phyloP scores from a whole-genome alignment of 805 yeast species.

The Lipomyces mesembrius region DNA sequence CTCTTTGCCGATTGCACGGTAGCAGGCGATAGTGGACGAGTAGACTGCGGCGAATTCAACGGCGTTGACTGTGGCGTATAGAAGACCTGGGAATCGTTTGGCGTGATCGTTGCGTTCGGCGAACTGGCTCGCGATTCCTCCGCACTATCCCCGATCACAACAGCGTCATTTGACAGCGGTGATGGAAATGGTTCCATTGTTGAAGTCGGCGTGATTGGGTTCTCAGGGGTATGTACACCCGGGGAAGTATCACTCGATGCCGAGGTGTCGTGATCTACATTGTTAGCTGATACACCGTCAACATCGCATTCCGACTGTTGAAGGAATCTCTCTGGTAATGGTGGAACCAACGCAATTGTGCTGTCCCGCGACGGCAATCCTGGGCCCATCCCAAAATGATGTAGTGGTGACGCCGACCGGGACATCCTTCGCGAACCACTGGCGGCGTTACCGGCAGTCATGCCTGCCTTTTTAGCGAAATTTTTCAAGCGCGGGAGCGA shows the following conservation, averaged over 20 bases:
- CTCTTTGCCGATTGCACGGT: neutral
- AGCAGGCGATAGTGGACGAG: neutral
- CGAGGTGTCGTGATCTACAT: neutral
- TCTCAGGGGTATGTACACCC: conserved; percentile 13
- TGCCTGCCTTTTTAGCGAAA: conserved; percentile 17
- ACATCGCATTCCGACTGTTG: neutral
- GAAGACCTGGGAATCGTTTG: neutral
- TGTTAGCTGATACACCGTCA: neutral
- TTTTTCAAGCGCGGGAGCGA: conserved; percentile 19
- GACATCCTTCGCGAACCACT: conserved; percentile 6
- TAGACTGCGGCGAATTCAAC: neutral
- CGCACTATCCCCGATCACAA: neutral
- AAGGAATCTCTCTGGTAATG: conserved; percentile 6
- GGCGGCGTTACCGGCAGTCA: conserved; percentile 7
- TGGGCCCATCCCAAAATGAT: neutral
- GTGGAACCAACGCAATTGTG: conserved; percentile 1
- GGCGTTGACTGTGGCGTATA: conserved; percentile 10
- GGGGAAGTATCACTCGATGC: conserved; percentile 1
- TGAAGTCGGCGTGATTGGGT: conserved; percentile 16
- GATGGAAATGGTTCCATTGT: conserved; percentile 3
- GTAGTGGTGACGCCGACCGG: conserved; percentile 24
- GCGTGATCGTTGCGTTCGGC: neutral
- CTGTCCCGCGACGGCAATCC: neutral
- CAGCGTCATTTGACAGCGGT: conserved; percentile 8
- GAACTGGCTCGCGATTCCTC: neutral